These are phyloP conservation scores for Backusella circina DNA, from an alignment of 192 early-diverging fungal species.

Conservation along the genomic window DNA sequence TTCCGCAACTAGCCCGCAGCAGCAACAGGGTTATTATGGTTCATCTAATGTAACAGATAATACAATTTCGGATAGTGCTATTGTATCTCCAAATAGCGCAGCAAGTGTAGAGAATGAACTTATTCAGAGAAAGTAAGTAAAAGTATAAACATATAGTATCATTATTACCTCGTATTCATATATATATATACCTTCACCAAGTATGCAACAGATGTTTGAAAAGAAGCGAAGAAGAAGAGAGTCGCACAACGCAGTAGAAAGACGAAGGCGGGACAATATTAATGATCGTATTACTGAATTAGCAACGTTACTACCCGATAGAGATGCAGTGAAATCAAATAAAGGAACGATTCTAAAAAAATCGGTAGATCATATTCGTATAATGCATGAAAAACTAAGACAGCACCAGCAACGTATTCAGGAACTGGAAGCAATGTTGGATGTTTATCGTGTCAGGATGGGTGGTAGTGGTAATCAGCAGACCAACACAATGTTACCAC, in stretches of 20 bases:
- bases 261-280: slow-evolving; percentile 94
- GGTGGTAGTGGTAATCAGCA: neutral
- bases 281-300: slow-evolving; percentile 97
- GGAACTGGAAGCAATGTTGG: slow-evolving; percentile 30
- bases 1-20: neutral
- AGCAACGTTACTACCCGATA: slow-evolving; percentile 78
- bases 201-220: slow-evolving; percentile 53
- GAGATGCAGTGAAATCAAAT: slow-evolving; percentile 78
- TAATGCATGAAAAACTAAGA: slow-evolving; percentile 22
- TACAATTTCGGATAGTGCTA: neutral
- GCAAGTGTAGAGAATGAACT: slow-evolving; percentile 17
- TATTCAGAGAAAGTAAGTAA: slow-evolving; percentile 23
- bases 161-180: neutral
- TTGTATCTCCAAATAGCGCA: slow-evolving; percentile 22
- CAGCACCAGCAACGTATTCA: slow-evolving; percentile 29
- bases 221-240: slow-evolving; percentile 89
- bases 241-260: slow-evolving; percentile 96
- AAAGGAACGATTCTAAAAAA: slow-evolving; percentile 90
- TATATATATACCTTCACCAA: neutral
- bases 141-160: neutral
- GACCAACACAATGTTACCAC: neutral
- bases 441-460: slow-evolving; percentile 11
- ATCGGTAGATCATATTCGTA: slow-evolving; percentile 85
- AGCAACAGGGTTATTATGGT: neutral
- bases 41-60: slow-evolving; percentile 4